phyloP scores from a whole-genome alignment of 23 red algal genomes.

The Gracilaria domingensis region DNA sequence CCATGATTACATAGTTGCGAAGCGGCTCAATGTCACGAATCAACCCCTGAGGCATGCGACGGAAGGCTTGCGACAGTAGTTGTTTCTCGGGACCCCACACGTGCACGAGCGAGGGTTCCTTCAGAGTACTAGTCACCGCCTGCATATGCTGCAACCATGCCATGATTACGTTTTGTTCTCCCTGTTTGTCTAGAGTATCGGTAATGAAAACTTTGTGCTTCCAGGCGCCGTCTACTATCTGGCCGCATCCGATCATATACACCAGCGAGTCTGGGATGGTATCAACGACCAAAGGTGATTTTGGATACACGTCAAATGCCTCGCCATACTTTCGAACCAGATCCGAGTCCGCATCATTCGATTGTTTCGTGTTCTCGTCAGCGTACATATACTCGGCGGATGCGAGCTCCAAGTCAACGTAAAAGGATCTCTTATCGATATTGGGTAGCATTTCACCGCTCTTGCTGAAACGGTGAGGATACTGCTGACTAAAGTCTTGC shows the following conservation, averaged over 20 bases:
- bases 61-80: constrained; percentile 28
- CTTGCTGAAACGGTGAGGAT: constrained; percentile 32
- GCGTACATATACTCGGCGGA: constrained; percentile 25
- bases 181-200: constrained; percentile 11
- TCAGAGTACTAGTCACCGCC: not conserved
- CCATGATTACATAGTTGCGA: constrained; percentile 14
- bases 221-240: constrained; percentile 37
- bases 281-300: not conserved
- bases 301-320: constrained; percentile 32
- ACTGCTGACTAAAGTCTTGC: constrained; percentile 12
- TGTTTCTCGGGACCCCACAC: constrained; percentile 63
- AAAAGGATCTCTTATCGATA: constrained; percentile 54
- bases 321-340: not conserved
- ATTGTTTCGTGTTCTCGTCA: not conserved
- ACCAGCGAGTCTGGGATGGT: constrained; percentile 32
- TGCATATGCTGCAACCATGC: constrained; percentile 61
- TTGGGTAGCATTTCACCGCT: not conserved
- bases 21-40: not conserved
- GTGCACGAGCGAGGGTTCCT: constrained; percentile 8
- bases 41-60: constrained; percentile 2
- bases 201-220: constrained; percentile 39
- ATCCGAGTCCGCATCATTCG: not conserved
- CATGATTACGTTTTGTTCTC: constrained; percentile 12
- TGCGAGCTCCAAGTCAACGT: constrained; percentile 64
- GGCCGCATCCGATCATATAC: constrained; percentile 72